A percentile compares a stretch with the other conserved stretches of the same genome.
phyloP scores from a whole-genome alignment of 1,139 yeast species.

The Saccharomyces hybrid region DNA sequence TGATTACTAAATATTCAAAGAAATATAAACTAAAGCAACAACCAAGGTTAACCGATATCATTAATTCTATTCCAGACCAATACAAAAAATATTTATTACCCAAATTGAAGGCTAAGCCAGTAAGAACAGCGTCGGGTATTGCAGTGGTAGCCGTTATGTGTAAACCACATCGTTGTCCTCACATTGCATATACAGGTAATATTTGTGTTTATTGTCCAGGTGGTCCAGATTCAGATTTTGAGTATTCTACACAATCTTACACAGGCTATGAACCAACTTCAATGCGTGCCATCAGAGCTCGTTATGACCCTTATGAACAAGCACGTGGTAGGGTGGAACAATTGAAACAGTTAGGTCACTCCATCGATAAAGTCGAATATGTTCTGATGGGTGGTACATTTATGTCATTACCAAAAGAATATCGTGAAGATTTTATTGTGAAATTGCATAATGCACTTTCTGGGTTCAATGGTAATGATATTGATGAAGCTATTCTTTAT shows the following conservation, averaged over 20 bases:
- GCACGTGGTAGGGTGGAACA: conserved; percentile 98
- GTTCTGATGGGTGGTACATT: conserved; percentile 99
- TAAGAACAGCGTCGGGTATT: conserved; percentile 94
- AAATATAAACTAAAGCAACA: conserved; percentile 86
- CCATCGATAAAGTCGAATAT: conserved; percentile 94
- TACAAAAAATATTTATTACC: conserved; percentile 87
- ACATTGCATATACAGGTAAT: conserved; percentile 96
- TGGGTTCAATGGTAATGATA: conserved; percentile 80
- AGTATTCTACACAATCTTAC: conserved; percentile 93
- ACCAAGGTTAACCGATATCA: conserved; percentile 91
- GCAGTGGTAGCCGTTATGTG: conserved; percentile 99
- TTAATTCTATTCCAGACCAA: conserved; percentile 92
- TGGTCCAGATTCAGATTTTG: conserved; percentile 98
- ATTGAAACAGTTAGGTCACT: conserved; percentile 87
- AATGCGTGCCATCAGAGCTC: conserved; percentile 95
- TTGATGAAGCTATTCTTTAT: conserved; percentile 83
- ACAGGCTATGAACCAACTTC: conserved; percentile 99
- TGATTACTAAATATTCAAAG: conserved; percentile 77
- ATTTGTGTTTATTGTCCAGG: conserved; percentile 99
- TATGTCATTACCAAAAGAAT: conserved; percentile 86
- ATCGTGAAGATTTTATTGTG: conserved; percentile 81
- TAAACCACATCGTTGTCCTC: conserved; percentile 98
- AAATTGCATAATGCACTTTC: conserved; percentile 91
- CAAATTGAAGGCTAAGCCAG: conserved; percentile 93
- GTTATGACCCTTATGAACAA: conserved; percentile 97